Percentiles rank a stretch among this genome's conserved stretches.
Conservation (phyloP, 1,139 yeast species). For the Hyphopichia buzzinii region DNA sequence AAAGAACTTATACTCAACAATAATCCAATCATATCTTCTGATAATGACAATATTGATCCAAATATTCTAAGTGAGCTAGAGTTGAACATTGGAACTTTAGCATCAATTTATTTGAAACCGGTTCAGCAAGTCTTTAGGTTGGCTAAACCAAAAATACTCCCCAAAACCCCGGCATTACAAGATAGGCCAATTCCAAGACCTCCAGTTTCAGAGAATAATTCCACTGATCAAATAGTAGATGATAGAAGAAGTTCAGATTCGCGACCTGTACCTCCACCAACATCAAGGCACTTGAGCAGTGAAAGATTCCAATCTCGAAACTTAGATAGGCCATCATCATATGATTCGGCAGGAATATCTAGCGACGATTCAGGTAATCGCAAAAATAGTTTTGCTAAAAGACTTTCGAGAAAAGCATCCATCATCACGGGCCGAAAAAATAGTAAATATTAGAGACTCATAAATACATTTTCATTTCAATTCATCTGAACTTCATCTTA, state of each 20-base stretch:
- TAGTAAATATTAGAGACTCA: constrained; percentile 2
- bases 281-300: background rate
- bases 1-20: constrained; percentile 58
- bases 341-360: constrained; percentile 11
- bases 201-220: constrained; percentile 8
- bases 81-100: constrained; percentile 75
- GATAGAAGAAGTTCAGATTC: background rate
- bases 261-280: background rate
- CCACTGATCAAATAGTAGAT: constrained; percentile 9
- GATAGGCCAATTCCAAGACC: constrained; percentile 13
- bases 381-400: constrained; percentile 26
- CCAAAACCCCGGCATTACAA: constrained; percentile 64
- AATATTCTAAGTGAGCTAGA: constrained; percentile 76
- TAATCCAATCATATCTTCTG: constrained; percentile 63
- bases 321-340: constrained; percentile 7
- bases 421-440: constrained; percentile 21
- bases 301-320: constrained; percentile 9
- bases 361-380: constrained; percentile 10
- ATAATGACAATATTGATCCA: constrained; percentile 72
- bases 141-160: constrained; percentile 54
- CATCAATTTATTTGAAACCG: constrained; percentile 83
- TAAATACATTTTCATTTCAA: too few relatives aligned
- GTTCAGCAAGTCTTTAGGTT: constrained; percentile 73
- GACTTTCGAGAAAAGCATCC: constrained; percentile 35
- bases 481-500: too few relatives aligned